Evolutionary conservation across 306 rosid genomes (phyloP).

Genomic region (Quercus gilva): DNA sequence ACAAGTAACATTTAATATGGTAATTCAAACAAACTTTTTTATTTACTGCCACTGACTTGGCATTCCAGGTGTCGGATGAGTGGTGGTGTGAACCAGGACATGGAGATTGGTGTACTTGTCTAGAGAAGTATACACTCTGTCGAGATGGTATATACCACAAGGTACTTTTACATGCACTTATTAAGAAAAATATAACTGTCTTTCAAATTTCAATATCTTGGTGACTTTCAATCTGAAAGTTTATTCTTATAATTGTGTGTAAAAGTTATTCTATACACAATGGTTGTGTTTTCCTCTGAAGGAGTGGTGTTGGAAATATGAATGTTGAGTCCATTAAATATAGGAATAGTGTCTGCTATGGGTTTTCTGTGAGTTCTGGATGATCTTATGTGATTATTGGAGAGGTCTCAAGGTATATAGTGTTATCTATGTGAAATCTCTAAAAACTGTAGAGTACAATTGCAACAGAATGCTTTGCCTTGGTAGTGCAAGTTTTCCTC

Average conservation of each 20-base stretch:
- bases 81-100: conserved; percentile 99
- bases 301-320: conserved; percentile 9
- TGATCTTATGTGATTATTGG: not conserved
- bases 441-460: not conserved
- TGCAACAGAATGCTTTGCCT: not conserved
- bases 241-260: not conserved
- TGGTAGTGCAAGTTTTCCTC: not conserved
- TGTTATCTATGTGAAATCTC: not conserved
- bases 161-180: conserved; percentile 44
- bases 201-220: not conserved
- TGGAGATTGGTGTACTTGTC: conserved; percentile 94
- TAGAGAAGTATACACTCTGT: conserved; percentile 79
- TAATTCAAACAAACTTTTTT: not conserved
- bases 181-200: conserved; percentile 3
- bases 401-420: not conserved
- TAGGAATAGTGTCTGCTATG: not conserved
- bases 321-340: not conserved
- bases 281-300: conserved; percentile 11
- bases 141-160: conserved; percentile 97
- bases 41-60: conserved; percentile 6
- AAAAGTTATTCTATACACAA: not conserved
- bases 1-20: not conserved
- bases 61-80: conserved; percentile 75
- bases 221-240: not conserved
- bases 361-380: not conserved